Conservation (phyloP, 768 basidiomycete genomes). For the Trametes gibbosa region DNA sequence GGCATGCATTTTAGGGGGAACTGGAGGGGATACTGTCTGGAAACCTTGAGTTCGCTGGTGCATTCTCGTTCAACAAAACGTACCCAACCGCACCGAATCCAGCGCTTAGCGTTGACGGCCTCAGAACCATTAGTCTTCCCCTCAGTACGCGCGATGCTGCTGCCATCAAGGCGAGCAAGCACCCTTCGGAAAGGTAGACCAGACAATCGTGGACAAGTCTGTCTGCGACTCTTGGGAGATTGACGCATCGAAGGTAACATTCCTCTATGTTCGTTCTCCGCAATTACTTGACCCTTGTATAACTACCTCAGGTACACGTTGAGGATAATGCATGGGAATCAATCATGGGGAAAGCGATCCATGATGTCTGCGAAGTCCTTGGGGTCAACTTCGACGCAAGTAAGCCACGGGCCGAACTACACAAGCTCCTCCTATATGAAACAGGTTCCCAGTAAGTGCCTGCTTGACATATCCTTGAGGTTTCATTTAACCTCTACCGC, state of each 20-base stretch:
- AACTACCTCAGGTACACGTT: constrained; percentile 36
- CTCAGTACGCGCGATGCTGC: constrained; percentile 39
- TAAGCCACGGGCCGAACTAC: constrained; percentile 38
- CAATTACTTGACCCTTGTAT: background rate
- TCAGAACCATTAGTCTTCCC: constrained; percentile 45
- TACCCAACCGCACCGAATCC: constrained; percentile 41
- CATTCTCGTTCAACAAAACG: constrained; percentile 30
- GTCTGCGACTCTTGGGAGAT: constrained; percentile 54
- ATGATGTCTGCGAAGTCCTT: constrained; percentile 34
- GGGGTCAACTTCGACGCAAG: constrained; percentile 33
- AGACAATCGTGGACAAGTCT: constrained; percentile 41
- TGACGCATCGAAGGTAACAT: constrained; percentile 32
- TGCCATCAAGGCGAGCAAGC: constrained; percentile 39
- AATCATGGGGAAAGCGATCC: constrained; percentile 33
- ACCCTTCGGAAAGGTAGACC: constrained; percentile 44
- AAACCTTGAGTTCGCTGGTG: constrained; percentile 34
- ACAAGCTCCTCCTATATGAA: constrained; percentile 50
- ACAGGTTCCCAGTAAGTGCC: constrained; percentile 46
- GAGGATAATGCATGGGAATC: constrained; percentile 40
- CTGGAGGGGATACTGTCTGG: constrained; percentile 31
- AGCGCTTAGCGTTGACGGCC: constrained; percentile 35
- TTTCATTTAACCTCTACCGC: background rate
- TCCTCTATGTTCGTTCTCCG: background rate
- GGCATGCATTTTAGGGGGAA: constrained; percentile 22
- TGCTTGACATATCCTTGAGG: background rate